Evolutionary conservation across 805 yeast genomes (phyloP).

Genomic region (Candida pseudoglaebosa): DNA sequence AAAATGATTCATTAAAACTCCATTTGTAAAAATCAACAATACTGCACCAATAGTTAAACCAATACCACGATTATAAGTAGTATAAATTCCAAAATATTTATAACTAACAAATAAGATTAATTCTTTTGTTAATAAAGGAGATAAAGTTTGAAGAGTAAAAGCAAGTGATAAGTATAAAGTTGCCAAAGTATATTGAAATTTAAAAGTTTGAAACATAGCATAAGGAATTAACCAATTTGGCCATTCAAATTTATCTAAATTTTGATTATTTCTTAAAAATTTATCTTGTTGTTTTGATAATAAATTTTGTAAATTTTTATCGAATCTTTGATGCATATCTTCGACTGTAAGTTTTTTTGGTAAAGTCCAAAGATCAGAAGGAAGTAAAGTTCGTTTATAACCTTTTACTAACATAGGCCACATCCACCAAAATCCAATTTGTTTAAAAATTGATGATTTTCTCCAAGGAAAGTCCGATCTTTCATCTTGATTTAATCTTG

Average conservation of each 20-base stretch:
- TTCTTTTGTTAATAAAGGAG: constrained; percentile 63
- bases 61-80: constrained; percentile 54
- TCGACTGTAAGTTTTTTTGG: constrained; percentile 35
- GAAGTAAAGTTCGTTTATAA: constrained; percentile 33
- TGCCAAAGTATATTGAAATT: constrained; percentile 38
- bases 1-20: constrained; percentile 38
- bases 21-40: constrained; percentile 45
- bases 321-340: constrained; percentile 26
- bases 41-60: constrained; percentile 75
- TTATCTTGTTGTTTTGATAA: constrained; percentile 17
- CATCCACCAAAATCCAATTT: constrained; percentile 39
- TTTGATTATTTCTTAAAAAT: constrained; percentile 15
- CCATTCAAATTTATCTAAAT: constrained; percentile 35
- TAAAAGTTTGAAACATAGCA: constrained; percentile 50
- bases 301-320: constrained; percentile 16
- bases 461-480: constrained; percentile 48
- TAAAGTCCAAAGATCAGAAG: constrained; percentile 35
- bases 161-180: constrained; percentile 40
- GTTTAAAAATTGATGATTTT: constrained; percentile 32
- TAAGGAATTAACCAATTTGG: constrained; percentile 33
- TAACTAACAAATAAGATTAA: constrained; percentile 62
- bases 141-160: constrained; percentile 49
- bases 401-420: constrained; percentile 39
- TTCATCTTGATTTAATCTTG: constrained; percentile 49
- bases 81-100: constrained; percentile 40